Conservation (phyloP, 129 eudicot species). For the Chrysanthemum makinoi region DNA sequence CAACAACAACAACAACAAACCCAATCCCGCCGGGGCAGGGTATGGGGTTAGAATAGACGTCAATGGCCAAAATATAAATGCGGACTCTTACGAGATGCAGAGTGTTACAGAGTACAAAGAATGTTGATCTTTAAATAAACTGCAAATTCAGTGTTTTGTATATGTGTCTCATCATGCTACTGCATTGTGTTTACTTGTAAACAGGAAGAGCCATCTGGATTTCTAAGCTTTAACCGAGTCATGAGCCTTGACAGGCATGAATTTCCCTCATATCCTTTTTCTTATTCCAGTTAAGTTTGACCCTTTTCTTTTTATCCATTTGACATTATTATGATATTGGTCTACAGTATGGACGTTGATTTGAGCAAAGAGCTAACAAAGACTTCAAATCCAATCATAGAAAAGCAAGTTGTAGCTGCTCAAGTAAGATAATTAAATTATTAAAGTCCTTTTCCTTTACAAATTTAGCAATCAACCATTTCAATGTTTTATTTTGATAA, state of each 20-base stretch:
- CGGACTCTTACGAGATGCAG: background rate
- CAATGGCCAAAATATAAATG: background rate
- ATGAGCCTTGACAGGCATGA: slow-evolving; percentile 86
- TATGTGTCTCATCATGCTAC: slow-evolving; percentile 15
- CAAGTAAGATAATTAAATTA: slow-evolving; percentile 43
- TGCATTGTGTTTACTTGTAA: slow-evolving; percentile 16
- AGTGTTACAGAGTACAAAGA: background rate
- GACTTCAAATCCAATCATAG: slow-evolving; percentile 42
- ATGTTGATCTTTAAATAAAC: background rate
- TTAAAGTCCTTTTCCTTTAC: background rate
- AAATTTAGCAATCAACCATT: background rate
- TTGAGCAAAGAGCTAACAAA: slow-evolving; percentile 75
- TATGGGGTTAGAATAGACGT: background rate
- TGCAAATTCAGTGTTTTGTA: background rate
- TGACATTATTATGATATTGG: slow-evolving; percentile 24
- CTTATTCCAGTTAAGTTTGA: background rate
- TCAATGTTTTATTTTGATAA: background rate
- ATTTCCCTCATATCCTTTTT: slow-evolving; percentile 1
- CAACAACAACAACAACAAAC: no score
- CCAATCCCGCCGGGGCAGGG: no score
- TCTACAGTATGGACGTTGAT: slow-evolving; percentile 76
- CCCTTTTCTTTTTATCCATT: background rate
- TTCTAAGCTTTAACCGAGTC: slow-evolving; percentile 82
- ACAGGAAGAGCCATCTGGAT: slow-evolving; percentile 89
- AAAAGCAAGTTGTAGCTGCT: slow-evolving; percentile 44